A percentile compares a stretch with the other conserved stretches of the same genome.
These are phyloP conservation scores for Exophiala dermatitidis DNA, from an alignment of 2,329 filamentous ascomycete species.

Conservation along the genomic window DNA sequence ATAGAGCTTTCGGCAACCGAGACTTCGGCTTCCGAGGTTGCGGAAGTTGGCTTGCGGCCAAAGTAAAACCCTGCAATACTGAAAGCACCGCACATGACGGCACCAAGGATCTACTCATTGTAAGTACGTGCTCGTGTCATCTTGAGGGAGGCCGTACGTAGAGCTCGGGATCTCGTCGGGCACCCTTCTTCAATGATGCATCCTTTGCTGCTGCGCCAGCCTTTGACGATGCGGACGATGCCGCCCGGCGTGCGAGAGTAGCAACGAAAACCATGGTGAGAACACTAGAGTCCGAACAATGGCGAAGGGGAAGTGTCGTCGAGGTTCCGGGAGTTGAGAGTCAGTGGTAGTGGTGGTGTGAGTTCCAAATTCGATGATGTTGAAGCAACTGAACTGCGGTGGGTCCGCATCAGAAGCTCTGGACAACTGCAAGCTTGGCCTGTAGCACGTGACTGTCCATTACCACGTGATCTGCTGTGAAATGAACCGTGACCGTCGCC, in stretches of 20 bases:
- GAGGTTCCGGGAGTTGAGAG: not conserved
- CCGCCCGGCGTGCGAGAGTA: conserved; percentile 4
- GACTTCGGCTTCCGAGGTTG: conserved; percentile 73
- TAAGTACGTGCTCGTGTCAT: conserved; percentile 4
- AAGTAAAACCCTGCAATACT: conserved; percentile 73
- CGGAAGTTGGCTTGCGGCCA: conserved; percentile 77
- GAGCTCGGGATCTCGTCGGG: conserved; percentile 66
- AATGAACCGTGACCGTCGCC: not conserved
- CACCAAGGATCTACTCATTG: conserved; percentile 66
- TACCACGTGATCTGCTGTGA: not conserved
- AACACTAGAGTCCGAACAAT: not conserved
- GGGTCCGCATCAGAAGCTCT: not conserved
- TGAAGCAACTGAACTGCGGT: not conserved
- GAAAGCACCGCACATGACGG: conserved; percentile 83
- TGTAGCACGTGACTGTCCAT: not conserved
- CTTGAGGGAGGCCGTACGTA: conserved; percentile 48
- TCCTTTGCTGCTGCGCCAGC: conserved; percentile 5
- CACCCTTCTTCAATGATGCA: conserved; percentile 49
- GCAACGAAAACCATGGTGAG: not conserved
- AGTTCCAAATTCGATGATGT: not conserved
- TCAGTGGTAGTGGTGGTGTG: conserved; percentile 14
- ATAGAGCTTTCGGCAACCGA: conserved; percentile 68
- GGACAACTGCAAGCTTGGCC: not conserved
- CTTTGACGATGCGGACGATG: conserved; percentile 1
- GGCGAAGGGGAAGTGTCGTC: not conserved